Evolutionary conservation across 164 flowering plant genomes (phyloP).

Genomic region (Saururus chinensis): DNA sequence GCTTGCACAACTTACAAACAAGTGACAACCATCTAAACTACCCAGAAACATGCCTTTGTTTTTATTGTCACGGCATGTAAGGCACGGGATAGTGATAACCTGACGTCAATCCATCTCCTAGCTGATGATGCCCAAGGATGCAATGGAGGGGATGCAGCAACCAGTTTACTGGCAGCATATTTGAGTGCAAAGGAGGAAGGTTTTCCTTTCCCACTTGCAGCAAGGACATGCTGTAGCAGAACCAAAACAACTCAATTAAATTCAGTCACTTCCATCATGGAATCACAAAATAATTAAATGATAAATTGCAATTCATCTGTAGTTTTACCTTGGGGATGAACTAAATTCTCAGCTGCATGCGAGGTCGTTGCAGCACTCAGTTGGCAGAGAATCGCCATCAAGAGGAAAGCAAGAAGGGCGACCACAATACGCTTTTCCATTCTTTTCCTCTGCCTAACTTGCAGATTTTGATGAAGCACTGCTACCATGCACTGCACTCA

Average conservation of each 20-base stretch:
- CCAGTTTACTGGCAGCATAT: not conserved
- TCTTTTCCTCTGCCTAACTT: too few species aligned
- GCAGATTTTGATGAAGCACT: not conserved
- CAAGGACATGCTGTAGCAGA: not conserved
- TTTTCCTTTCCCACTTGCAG: slow-evolving; percentile 1
- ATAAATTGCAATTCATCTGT: not conserved
- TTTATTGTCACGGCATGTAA: too few species aligned
- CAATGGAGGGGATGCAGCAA: too few species aligned
- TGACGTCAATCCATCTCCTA: too few species aligned
- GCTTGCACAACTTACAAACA: too few species aligned
- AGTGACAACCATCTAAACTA: too few species aligned
- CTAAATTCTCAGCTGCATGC: not conserved
- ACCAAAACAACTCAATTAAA: not conserved
- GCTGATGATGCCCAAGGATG: too few species aligned
- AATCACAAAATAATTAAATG: not conserved
- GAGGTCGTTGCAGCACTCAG: not conserved
- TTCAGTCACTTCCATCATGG: not conserved
- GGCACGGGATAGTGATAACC: too few species aligned
- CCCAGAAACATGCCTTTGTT: too few species aligned
- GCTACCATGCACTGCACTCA: not conserved
- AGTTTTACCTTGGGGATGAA: slow-evolving; percentile 3
- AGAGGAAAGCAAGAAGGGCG: not conserved
- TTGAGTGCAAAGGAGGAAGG: not conserved
- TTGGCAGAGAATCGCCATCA: not conserved
- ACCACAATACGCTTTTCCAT: not conserved